These are phyloP conservation scores for Apiotrichum gamsii DNA, from an alignment of 1,284 basidiomycete species.

Conservation along the genomic window DNA sequence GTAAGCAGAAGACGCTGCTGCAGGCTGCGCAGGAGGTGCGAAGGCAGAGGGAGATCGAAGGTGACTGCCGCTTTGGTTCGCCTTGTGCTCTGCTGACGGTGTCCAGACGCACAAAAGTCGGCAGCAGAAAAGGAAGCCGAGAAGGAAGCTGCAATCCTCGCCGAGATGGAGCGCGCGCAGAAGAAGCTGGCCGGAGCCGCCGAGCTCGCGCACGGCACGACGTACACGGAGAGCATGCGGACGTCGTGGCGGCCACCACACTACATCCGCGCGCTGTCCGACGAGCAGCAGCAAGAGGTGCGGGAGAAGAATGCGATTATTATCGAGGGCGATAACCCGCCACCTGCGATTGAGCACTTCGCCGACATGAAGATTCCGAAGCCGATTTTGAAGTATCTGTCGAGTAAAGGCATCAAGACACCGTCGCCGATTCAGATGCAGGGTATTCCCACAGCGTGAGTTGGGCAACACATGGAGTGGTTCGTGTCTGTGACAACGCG, in stretches of 20 bases:
- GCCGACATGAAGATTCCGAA: conserved; percentile 95
- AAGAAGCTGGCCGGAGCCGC: conserved; percentile 85
- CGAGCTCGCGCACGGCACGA: conserved; percentile 88
- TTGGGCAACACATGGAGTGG: no score
- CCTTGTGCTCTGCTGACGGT: conserved; percentile 6
- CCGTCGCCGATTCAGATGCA: conserved; percentile 98
- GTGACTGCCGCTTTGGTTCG: no score
- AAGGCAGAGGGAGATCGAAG: conserved; percentile 67
- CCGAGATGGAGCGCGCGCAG: conserved; percentile 76
- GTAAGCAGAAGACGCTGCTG: conserved; percentile 76
- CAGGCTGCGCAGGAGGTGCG: conserved; percentile 91
- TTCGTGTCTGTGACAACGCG: neutral
- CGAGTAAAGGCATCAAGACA: conserved; percentile 71
- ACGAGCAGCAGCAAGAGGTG: conserved; percentile 65
- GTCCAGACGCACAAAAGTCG: conserved; percentile 76
- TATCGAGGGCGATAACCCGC: conserved; percentile 80
- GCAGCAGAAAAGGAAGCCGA: conserved; percentile 77
- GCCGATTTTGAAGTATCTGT: conserved; percentile 73
- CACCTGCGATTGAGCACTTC: conserved; percentile 89
- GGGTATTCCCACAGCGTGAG: conserved; percentile 88
- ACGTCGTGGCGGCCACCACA: conserved; percentile 85
- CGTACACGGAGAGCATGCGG: conserved; percentile 78
- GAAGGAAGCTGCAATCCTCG: conserved; percentile 80
- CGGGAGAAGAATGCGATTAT: conserved; percentile 89
- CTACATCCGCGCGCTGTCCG: conserved; percentile 67